Evolutionary conservation across 768 basidiomycete genomes (phyloP), one percentile per base, ranked within the genome.

Genomic region (Megacollybia marginata): DNA sequence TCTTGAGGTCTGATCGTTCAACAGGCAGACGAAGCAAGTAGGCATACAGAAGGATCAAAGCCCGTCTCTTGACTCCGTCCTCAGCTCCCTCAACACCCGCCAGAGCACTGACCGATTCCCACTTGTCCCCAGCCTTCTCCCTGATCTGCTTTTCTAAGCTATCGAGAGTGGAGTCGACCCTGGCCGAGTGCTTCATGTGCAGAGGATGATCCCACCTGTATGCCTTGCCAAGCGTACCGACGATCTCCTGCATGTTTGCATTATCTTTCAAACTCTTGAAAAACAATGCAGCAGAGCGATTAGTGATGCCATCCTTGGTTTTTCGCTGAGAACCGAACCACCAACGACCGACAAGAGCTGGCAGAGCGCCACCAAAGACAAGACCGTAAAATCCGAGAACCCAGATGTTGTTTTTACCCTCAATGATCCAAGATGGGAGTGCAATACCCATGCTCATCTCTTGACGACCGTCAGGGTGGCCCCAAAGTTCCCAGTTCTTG

Each of bases 391-490:
- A 69, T 18, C 84, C 90, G 42, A 99, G 76, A 1, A 98, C 91
- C 83, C 86, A 93, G 28, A 89, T 77, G 53, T 86, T 92, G 67
- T 98, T 96, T 59, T 89, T 80, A 38, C 88, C 80, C 59, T 93
- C 92, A 46, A 99, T 76, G 49, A 99, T 82, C 92, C 94, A 97
- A 48, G 80, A 74, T 0, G 96, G 96, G 5, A 99, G 72, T 0
- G 96, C 96, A 55, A 99, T 94, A 47, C 94, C 94, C 79, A 93
- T 91, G 13, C 87, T 82, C 28, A 94, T 74, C 60, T 92, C 88
- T 62, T 97, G 92, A n/a, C 91, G 85, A 7, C 96, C 96, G 63
- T 99, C 96, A 0, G 96, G 96, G 61, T 99, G 87, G 2, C 93
- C 92, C 55, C 88, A 97, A 34, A 83, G 72, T 56, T 88, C 81